phyloP scores from a whole-genome alignment of 371 early-diverging fungal genomes.

The Syncephalastrum monosporum region DNA sequence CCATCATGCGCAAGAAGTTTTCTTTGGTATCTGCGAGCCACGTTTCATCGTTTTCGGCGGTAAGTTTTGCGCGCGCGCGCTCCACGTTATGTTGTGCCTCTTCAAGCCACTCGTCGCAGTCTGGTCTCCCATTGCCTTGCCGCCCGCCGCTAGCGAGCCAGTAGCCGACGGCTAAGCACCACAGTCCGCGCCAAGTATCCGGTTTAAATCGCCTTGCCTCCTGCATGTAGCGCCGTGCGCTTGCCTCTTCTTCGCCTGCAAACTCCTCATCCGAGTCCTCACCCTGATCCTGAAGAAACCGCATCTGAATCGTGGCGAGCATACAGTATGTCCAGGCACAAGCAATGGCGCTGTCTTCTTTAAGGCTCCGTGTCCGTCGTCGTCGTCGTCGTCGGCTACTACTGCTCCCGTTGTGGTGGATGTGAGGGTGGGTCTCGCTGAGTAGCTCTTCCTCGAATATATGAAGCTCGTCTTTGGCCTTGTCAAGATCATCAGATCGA shows the following conservation, averaged over 20 bases:
- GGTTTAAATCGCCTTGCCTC: slow-evolving; percentile 10
- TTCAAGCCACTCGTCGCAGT: slow-evolving; percentile 16
- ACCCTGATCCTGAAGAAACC: no score
- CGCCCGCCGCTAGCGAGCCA: slow-evolving; percentile 20
- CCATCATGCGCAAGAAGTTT: slow-evolving; percentile 4
- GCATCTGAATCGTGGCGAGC: no score
- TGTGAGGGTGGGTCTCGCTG: neutral
- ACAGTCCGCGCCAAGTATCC: slow-evolving; percentile 19
- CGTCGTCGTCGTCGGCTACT: neutral
- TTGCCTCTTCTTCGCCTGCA: slow-evolving; percentile 19
- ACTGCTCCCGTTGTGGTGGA: neutral
- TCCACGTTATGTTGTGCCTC: slow-evolving; percentile 8
- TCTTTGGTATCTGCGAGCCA: neutral
- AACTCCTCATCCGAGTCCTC: slow-evolving; percentile 6
- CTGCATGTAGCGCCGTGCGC: slow-evolving; percentile 12
- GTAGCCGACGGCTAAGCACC: slow-evolving; percentile 30
- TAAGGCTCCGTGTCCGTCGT: neutral
- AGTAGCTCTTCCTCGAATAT: neutral
- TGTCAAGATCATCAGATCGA: slow-evolving; percentile 2
- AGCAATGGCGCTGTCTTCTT: no score
- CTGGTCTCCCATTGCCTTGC: slow-evolving; percentile 14
- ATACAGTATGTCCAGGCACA: no score
- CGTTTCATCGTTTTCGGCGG: neutral
- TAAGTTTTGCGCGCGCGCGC: slow-evolving; percentile 2
- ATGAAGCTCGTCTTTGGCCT: slow-evolving; percentile 1